Evolutionary conservation across 108 stramenopile genomes (phyloP).

Genomic region (Cyclotella cryptica): DNA sequence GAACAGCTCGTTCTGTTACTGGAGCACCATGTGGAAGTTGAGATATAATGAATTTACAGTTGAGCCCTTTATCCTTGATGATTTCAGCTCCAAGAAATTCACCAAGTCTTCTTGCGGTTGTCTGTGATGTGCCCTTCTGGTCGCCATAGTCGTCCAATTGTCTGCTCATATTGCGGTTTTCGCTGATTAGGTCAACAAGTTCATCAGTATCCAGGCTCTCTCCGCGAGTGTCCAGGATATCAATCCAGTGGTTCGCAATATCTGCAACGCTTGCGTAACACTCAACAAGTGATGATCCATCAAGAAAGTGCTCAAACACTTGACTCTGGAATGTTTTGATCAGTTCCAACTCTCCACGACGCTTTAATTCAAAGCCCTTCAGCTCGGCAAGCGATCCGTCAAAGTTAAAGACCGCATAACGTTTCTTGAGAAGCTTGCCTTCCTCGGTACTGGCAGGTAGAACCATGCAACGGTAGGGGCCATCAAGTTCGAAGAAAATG

Average conservation of each 20-base stretch:
- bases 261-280: conserved; percentile 97
- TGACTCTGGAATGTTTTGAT: conserved; percentile 99
- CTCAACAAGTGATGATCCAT: conserved; percentile 85
- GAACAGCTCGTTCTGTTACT: conserved; percentile 96
- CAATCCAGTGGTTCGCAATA: conserved; percentile 98
- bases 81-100: conserved; percentile 99
- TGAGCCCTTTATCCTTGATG: conserved; percentile 97
- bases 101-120: conserved; percentile 96
- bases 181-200: conserved; percentile 96
- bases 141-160: conserved; percentile 98
- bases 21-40: conserved; percentile 95
- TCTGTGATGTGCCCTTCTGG: conserved; percentile 96
- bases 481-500: conserved; percentile 99
- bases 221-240: conserved; percentile 95
- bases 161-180: conserved; percentile 97
- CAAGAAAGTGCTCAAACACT: conserved; percentile 96
- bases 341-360: conserved; percentile 98
- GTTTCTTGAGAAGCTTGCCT: conserved; percentile 98
- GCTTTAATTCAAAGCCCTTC: conserved; percentile 99
- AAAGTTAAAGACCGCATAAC: conserved; percentile 99
- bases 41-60: conserved; percentile 97
- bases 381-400: conserved; percentile 98
- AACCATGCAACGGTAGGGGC: conserved; percentile 99
- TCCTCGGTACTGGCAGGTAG: conserved; percentile 98
- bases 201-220: conserved; percentile 94